Base-by-base conservation (phyloP, 1,139 yeast species). In the Blastobotrys raffinosifermentans region DNA sequence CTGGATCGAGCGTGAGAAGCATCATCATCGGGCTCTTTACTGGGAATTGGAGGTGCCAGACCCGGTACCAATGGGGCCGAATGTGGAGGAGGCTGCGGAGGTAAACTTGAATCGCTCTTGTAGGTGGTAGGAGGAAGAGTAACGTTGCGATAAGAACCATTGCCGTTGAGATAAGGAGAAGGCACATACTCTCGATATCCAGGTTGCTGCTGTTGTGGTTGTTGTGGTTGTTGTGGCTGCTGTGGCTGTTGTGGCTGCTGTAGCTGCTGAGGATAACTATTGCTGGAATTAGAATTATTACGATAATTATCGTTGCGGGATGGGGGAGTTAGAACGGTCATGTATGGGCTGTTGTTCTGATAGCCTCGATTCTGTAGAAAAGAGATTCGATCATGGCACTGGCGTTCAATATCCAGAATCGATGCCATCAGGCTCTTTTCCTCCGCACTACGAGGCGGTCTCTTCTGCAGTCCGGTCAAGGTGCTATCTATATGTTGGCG, bases 391-490 rank as follows among this genome's bases (percentile, higher is more conserved):
- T 61, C 65, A 30, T 52, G 55, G 45, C 66, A 61, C 44, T 61
- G 65, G 27, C 61, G 53, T 44, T 61, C 64, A 27, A 61, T 57
- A 41, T 60, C 64, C 41, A 53, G 45, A 37, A 61, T 52, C 32
- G 59, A 56, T 26, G 60, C 47, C 50, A 60, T 50, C 37, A 61
- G 46, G 20, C 55, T 48, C 39, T 57, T 55, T 37, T 61, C 64
- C 19, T 51, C 50, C n/a, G 53, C 49, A 8, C 54, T 46, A 23
- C 48, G 45, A n/a, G 60, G 58, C 6, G 60, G 52, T 4, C 51
- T 38, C 30, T 53, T 52, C 21, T 57, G 55, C 22, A 61, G 44
- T 29, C 37, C 45, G 36, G 54, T 53, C 48, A 61, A 45, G 26
- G 57, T 50, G 25, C 46, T 35, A 7, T 56, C 46, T 34, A 61